Conservation (phyloP, 169 alveolate genomes). For the Eimeria mitis region DNA sequence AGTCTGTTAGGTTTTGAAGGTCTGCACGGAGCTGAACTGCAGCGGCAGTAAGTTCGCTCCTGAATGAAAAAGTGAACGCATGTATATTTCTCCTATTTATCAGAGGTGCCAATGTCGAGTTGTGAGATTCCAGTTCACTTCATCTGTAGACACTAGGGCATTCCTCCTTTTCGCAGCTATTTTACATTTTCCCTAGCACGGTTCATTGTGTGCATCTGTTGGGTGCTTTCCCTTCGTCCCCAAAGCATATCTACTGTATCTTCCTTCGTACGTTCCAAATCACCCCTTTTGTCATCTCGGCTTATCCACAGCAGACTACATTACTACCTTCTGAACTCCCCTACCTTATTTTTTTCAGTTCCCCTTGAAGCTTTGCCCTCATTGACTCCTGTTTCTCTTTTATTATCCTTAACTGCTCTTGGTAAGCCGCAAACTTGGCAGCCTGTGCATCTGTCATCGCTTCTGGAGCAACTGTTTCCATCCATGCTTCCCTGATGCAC, state of each 20-base stretch:
- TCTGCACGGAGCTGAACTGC: constrained; percentile 59
- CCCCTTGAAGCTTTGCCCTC: constrained; percentile 45
- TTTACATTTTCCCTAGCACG: background rate
- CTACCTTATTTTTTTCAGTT: constrained; percentile 45
- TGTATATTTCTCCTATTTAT: background rate
- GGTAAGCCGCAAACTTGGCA: constrained; percentile 55
- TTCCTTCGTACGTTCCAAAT: background rate
- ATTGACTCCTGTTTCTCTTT: constrained; percentile 69
- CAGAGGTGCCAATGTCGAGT: background rate
- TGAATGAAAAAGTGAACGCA: background rate
- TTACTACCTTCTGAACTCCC: background rate
- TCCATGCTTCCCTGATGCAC: constrained; percentile 81
- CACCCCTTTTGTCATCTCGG: background rate
- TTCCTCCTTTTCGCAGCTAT: background rate
- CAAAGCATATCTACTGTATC: background rate
- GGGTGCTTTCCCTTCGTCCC: background rate
- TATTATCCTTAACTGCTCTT: constrained; percentile 38
- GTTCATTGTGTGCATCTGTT: background rate
- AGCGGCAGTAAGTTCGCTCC: constrained; percentile 50
- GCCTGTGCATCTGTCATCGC: constrained; percentile 81
- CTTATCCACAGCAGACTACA: background rate
- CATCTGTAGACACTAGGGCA: background rate
- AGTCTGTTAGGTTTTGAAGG: constrained; percentile 35
- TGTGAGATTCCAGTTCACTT: background rate
- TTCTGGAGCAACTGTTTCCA: constrained; percentile 73